Base-by-base conservation (phyloP, 1,139 yeast genomes). In the Meyerozyma athensensis region DNA sequence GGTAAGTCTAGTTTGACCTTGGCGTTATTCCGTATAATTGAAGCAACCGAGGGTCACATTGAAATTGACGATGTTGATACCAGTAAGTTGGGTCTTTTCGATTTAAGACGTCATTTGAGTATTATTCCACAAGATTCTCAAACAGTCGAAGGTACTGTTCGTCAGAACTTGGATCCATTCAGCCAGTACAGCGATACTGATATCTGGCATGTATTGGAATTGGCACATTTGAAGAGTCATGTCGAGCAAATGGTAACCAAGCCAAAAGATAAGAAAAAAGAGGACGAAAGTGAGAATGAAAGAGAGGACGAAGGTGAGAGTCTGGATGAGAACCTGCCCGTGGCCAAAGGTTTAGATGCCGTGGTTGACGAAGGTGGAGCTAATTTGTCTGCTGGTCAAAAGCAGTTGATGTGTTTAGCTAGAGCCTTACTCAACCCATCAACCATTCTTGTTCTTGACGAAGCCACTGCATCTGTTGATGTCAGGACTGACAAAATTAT, bases 91-190 rank as follows among this genome's bases (percentile, higher is more conserved):
- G 68, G 70, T 14, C 55, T 65, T 22, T 61, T 43, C 43, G 69
- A 65, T 37, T 56, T 65, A 36, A 53, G 71, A 41, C 50, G 53
- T 22, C 56, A 58, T 26, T 54, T 65, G 30, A 63, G 60, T 37
- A 64, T 65, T 39, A 65, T 65, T 36, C 71, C 71, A 1, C 71
- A 65, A 43, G 71, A 65, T 42, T 59, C 68, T 0, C 66, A 61
- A 38, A 56, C 63, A 1, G 49, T 65, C 33, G 65, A 60, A 41
- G 70, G 69, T 2, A 48, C 63, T 1, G 54, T 65, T 4, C 54
- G 68, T 41, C 56, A 61, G 32, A 65, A 65, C 41, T 55, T 65
- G 44, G 71, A 65, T 46, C 69, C 71, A 1, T 58, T 64, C 38
- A 54, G 47, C 5, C 44, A 50, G 19, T 49, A 58, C 40, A 14